Evolutionary conservation across 805 yeast genomes (phyloP).

Genomic region (Wickerhamomyces kurtzmanii): DNA sequence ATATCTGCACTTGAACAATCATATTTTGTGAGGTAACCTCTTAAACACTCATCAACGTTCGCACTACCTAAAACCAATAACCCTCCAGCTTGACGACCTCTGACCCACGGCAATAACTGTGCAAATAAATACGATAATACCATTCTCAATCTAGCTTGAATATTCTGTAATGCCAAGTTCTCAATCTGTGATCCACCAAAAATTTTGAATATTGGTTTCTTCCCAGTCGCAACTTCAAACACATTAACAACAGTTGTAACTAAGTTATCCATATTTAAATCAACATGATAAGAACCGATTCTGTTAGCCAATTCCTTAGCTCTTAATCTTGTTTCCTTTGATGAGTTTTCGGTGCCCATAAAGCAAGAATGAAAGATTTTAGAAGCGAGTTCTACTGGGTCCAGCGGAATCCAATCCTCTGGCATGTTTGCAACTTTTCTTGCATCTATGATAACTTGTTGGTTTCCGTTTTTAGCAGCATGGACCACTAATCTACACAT

Average conservation of each 20-base stretch:
- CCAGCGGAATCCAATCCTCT: conserved; percentile 55
- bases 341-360: conserved; percentile 95
- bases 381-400: conserved; percentile 68
- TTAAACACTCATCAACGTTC: conserved; percentile 90
- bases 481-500: conserved; percentile 83
- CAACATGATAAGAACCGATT: conserved; percentile 85
- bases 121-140: conserved; percentile 91
- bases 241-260: conserved; percentile 66
- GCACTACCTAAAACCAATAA: conserved; percentile 90
- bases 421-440: conserved; percentile 51
- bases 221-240: conserved; percentile 86
- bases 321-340: conserved; percentile 74
- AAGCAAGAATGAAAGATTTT: conserved; percentile 80
- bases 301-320: conserved; percentile 66
- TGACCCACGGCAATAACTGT: conserved; percentile 89
- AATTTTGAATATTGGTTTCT: conserved; percentile 77
- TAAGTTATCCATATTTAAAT: conserved; percentile 82
- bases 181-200: conserved; percentile 92
- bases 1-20: conserved; percentile 97
- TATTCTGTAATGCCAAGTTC: conserved; percentile 90
- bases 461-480: conserved; percentile 59
- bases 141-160: conserved; percentile 95
- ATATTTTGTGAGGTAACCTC: conserved; percentile 94
- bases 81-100: conserved; percentile 62
- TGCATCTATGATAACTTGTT: conserved; percentile 71